phyloP scores from a whole-genome alignment of 805 yeast species.

The Nadsonia fulvescens region DNA sequence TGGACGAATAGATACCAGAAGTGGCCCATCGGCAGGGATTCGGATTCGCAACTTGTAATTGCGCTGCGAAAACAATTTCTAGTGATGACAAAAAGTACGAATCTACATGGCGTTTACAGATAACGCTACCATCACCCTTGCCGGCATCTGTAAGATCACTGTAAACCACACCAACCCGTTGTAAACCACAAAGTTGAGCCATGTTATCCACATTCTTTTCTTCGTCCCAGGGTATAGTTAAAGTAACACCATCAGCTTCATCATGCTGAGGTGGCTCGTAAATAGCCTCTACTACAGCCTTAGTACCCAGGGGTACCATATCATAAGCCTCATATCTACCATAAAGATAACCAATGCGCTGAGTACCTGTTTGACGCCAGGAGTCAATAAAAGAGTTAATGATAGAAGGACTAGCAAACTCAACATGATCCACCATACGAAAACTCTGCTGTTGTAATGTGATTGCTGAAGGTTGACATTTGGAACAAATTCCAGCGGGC shows the following conservation, averaged over 20 bases:
- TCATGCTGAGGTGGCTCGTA: slow-evolving; percentile 84
- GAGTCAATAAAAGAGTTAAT: slow-evolving; percentile 73
- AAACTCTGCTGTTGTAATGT: slow-evolving; percentile 78
- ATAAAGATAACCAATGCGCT: slow-evolving; percentile 69
- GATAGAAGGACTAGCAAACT: slow-evolving; percentile 55
- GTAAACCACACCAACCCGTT: slow-evolving; percentile 66
- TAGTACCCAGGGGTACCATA: slow-evolving; percentile 79
- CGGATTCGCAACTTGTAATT: slow-evolving; percentile 49
- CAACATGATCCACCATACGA: slow-evolving; percentile 96
- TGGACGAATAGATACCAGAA: slow-evolving; percentile 57
- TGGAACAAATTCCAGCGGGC: slow-evolving; percentile 89
- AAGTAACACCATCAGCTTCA: slow-evolving; percentile 68
- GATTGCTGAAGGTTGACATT: slow-evolving; percentile 92
- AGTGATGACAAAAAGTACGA: slow-evolving; percentile 80
- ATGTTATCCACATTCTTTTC: slow-evolving; percentile 32
- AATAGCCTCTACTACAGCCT: slow-evolving; percentile 85
- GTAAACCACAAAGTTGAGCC: slow-evolving; percentile 42
- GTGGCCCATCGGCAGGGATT: slow-evolving; percentile 46
- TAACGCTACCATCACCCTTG: slow-evolving; percentile 67
- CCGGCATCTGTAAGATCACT: slow-evolving; percentile 87
- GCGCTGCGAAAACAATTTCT: slow-evolving; percentile 71
- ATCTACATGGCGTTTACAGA: slow-evolving; percentile 83
- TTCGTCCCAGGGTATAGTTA: slow-evolving; percentile 34
- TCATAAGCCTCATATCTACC: slow-evolving; percentile 69
- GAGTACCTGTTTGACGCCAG: slow-evolving; percentile 82